Base-by-base conservation (phyloP, 495 filamentous ascomycete genomes). In the Penicillium salamii region DNA sequence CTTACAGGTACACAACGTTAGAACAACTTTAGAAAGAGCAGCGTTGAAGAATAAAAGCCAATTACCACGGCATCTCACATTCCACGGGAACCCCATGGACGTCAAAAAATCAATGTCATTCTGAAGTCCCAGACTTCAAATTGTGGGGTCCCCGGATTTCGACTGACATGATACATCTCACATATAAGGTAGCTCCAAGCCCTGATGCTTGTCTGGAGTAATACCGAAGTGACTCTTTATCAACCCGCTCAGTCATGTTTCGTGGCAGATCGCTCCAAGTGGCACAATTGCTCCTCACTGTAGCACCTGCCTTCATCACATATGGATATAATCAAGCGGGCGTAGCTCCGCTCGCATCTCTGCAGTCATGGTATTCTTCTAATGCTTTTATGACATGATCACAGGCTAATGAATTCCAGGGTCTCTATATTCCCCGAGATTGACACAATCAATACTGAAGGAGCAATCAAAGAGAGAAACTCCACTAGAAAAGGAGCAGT, bases 301-400 rank as follows among this genome's bases (percentile, higher is more conserved):
- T 76, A 20, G 68, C 62, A 7, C 73, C 73, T 11, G 59, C 58
- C 21, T 70, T 70, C n/a, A 66, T 68, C 32, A 50, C 59, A n/a
- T 70, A 62, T 34, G 67, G 67, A 14, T 71, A 68, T 36, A 67
- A 69, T 34, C 66, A 71, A 42, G 57, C 65, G 5, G 62, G 62
- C 3, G 26, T 67, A 4, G 65, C 60, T 1, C 57, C 58, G 6
- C 46, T 71, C 14, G 48, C 58, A 2, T 64, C 60, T 0, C 37
- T 70, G 4, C 23, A 26, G 23, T 26, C 23, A 26, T 26, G 23
- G 35, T 54, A 28, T 26, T 26, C 23, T 8, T 26, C 23, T n/a
- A n/a, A n/a, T n/a, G n/a, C n/a, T n/a, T n/a, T n/a, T n/a, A n/a
- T n/a, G n/a, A n/a, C n/a, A n/a, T n/a, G n/a, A n/a, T n/a, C n/a